Evolutionary conservation across 2,329 filamentous ascomycete genomes (phyloP), one percentile per base, ranked within the genome.

Genomic region (Xylaria sp.): DNA sequence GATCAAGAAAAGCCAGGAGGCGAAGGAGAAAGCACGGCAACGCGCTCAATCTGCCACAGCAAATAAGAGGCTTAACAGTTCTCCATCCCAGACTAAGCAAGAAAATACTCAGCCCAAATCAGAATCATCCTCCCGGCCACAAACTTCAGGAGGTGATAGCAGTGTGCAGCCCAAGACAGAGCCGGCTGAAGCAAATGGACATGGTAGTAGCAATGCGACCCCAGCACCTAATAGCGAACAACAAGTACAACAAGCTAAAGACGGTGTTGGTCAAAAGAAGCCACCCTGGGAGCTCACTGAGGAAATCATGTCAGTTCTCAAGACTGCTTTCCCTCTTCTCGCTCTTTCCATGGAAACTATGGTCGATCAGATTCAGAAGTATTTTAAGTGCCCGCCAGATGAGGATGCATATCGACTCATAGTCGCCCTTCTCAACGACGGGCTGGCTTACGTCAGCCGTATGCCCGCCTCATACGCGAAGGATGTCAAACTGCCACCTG

Each of bases 321-420:
- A 99, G 83, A 98, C 95, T 6, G 94, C 94, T 0, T 99, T 98
- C 82, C 95, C 95, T 23, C 84, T 99, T 17, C 85, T 99, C 70
- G 95, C 96, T 9, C 82, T 98, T 45, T 97, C 94, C 0, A 98
- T 99, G 95, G 95, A 99, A 80, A 97, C 94, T 0, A 99, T 98
- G 93, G 94, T 98, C 31, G 95, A 99, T 74, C 94, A 98, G 78
- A 97, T 99, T 62, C 91, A 95, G 77, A 98, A 98, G 82, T 91
- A 98, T 78, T 99, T 99, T 86, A 99, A 99, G 79, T 98, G 95
- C 72, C 94, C 94, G 14, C 94, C 94, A 0, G 95, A 99, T 72
- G 95, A 99, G 76, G 95, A 99, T 79, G 96, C 95, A 2, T 98
- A 98, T 77, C 87, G 95, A 52, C 84, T 99, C 15, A 99, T 99